Percentiles rank a stretch among this genome's conserved stretches.
Conservation (phyloP, 495 filamentous ascomycete species). For the Aspergillus incahuasiensis region DNA sequence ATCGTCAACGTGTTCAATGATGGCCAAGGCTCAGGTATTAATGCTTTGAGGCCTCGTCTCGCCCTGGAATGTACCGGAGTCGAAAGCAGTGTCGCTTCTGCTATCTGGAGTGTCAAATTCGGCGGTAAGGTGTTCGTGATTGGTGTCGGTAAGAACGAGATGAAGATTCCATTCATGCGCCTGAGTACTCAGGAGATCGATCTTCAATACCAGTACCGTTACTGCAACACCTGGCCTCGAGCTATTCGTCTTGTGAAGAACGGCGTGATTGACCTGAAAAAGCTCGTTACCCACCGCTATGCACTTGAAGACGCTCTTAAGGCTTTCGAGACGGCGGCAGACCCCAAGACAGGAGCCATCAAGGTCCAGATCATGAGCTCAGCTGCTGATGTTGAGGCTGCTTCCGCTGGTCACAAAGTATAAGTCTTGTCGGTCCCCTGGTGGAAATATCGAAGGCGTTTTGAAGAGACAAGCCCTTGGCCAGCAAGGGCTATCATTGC, state of each 20-base stretch:
- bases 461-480: slow-evolving; percentile 7
- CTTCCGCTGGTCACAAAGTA: slow-evolving; percentile 34
- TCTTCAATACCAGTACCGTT: slow-evolving; percentile 92
- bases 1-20: slow-evolving; percentile 54
- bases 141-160: slow-evolving; percentile 90
- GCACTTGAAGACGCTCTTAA: slow-evolving; percentile 78
- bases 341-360: slow-evolving; percentile 89
- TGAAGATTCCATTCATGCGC: slow-evolving; percentile 90
- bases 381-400: slow-evolving; percentile 42
- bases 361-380: slow-evolving; percentile 80
- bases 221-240: slow-evolving; percentile 90
- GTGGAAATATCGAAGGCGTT: slow-evolving; percentile 9
- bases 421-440: slow-evolving; percentile 11
- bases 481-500: slow-evolving; percentile 14
- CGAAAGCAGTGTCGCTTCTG: slow-evolving; percentile 78
- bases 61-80: slow-evolving; percentile 89
- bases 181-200: slow-evolving; percentile 87
- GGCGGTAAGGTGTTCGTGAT: slow-evolving; percentile 93
- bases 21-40: slow-evolving; percentile 46
- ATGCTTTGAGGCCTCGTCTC: slow-evolving; percentile 68
- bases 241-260: slow-evolving; percentile 84
- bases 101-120: slow-evolving; percentile 85
- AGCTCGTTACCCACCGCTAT: slow-evolving; percentile 84
- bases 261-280: slow-evolving; percentile 71
- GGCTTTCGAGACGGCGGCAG: slow-evolving; percentile 80